Base-by-base conservation (phyloP, 495 filamentous ascomycete species). In the Penicillium riverlandense region DNA sequence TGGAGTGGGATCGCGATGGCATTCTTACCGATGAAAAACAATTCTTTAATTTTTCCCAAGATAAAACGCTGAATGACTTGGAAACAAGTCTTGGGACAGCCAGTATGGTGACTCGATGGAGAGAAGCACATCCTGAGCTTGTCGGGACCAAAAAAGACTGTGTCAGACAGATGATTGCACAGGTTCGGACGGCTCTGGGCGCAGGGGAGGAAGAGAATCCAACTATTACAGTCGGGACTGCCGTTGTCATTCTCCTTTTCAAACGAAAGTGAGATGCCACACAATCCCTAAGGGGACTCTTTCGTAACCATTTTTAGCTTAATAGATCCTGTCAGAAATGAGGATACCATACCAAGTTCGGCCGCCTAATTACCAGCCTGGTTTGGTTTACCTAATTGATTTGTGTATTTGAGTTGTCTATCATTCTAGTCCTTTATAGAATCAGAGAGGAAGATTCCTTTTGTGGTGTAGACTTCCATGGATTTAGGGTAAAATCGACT, bases 71-170 rank as follows among this genome's bases (percentile, higher is more conserved):
- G 11, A 47, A 59, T 31, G 34, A 47, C 2, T 22, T 37, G 13
- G 58, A 65, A 44, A 51, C 35, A 37, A 35, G 54, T 0, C 8
- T 75, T 7, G 41, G 43, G 2, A 73, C 69, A 1, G 43, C 48
- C 1, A 77, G 72, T 38, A 55, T 64, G 37, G 61, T 74, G 10
- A 65, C 61, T 0, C 44, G 72, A 27, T 77, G 73, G 74, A 53
- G 69, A 31, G 50, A 72, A 32, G 70, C 69, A 0, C 49, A 77
- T 62, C 61, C 55, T 10, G 44, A 61, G 6, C 38, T 61, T 29
- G 54, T 31, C 59, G 22, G 22, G 22, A 22, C 22, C 22, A 22
- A 22, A 22, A 22, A 22, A 22, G 22, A 22, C 36, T 53, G 54
- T n/a, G 52, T 58, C 2, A 39, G 30, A 8, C 35, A 46, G 39